Conservation (phyloP, 306 rosid genomes). For the Quercus variabilis region DNA sequence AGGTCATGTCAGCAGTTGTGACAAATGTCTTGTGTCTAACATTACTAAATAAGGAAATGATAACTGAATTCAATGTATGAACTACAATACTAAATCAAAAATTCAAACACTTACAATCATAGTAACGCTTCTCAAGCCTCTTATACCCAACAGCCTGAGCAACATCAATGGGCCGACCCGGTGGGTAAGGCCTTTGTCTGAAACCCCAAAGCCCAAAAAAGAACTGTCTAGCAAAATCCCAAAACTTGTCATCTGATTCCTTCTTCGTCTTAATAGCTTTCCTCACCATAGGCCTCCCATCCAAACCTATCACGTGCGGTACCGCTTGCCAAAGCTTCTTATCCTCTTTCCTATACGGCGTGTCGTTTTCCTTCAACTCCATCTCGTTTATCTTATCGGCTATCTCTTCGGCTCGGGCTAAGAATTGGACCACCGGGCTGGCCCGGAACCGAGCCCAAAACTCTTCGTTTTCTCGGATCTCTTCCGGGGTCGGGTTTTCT, state of each 20-base stretch:
- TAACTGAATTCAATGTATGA: background rate
- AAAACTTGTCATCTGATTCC: conserved; percentile 60
- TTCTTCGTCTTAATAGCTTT: conserved; percentile 43
- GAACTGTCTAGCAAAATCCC: conserved; percentile 89
- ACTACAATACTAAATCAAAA: background rate
- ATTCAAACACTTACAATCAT: conserved; percentile 69
- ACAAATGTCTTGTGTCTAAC: too few species aligned
- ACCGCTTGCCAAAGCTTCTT: conserved; percentile 57
- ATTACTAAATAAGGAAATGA: background rate
- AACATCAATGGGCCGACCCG: conserved; percentile 78
- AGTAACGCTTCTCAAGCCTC: conserved; percentile 69
- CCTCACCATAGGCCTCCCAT: conserved; percentile 90
- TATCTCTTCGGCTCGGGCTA: conserved; percentile 57
- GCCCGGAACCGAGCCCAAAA: conserved; percentile 37
- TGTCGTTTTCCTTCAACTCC: conserved; percentile 63
- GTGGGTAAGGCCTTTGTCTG: conserved; percentile 80
- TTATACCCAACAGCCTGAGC: conserved; percentile 95
- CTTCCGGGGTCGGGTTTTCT: conserved; percentile 65
- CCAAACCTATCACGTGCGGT: conserved; percentile 69
- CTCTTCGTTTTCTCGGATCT: conserved; percentile 52
- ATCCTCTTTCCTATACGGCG: conserved; percentile 59
- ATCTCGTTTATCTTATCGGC: conserved; percentile 49
- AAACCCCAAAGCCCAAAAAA: conserved; percentile 84
- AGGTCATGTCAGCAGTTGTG: too few species aligned
- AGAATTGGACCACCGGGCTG: conserved; percentile 57